phyloP scores from a whole-genome alignment of 202 grass and related monocot genomes.

The Miscanthus sacchariflorus region DNA sequence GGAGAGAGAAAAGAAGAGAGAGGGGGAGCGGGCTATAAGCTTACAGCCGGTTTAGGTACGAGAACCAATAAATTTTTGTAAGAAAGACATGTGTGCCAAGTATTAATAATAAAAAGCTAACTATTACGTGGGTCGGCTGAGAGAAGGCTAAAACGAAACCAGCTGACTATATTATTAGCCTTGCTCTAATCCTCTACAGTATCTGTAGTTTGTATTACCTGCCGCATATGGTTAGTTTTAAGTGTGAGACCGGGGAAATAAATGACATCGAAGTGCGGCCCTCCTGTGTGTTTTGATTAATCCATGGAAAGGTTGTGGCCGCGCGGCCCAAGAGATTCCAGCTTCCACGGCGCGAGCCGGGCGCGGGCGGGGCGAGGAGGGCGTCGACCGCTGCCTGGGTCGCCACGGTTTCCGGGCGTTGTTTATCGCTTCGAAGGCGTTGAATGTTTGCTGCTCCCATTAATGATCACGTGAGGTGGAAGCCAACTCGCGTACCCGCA shows the following conservation, averaged over 20 bases:
- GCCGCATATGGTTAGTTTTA: too few species aligned
- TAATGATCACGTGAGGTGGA: constrained; percentile 68
- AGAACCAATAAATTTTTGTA: too few species aligned
- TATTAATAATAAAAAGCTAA: too few species aligned
- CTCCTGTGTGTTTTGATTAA: background rate
- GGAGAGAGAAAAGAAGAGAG: too few species aligned
- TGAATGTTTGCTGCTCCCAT: constrained; percentile 73
- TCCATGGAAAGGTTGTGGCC: constrained; percentile 23
- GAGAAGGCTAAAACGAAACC: too few species aligned
- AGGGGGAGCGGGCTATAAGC: too few species aligned
- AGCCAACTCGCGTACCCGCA: background rate
- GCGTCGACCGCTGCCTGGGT: constrained; percentile 39
- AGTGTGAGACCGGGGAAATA: constrained; percentile 32
- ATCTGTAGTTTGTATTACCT: too few species aligned
- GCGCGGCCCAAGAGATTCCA: constrained; percentile 68
- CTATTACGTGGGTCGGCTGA: too few species aligned
- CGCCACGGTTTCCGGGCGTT: constrained; percentile 57
- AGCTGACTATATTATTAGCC: too few species aligned
- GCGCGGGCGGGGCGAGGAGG: background rate
- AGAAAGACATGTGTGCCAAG: too few species aligned
- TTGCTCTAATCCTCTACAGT: too few species aligned
- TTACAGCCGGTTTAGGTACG: too few species aligned
- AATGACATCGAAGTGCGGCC: constrained; percentile 53
- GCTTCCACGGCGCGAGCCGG: constrained; percentile 6
- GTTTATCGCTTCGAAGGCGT: constrained; percentile 70